Base-by-base conservation (phyloP, 164 flowering plant genomes). In the Annona cherimola region DNA sequence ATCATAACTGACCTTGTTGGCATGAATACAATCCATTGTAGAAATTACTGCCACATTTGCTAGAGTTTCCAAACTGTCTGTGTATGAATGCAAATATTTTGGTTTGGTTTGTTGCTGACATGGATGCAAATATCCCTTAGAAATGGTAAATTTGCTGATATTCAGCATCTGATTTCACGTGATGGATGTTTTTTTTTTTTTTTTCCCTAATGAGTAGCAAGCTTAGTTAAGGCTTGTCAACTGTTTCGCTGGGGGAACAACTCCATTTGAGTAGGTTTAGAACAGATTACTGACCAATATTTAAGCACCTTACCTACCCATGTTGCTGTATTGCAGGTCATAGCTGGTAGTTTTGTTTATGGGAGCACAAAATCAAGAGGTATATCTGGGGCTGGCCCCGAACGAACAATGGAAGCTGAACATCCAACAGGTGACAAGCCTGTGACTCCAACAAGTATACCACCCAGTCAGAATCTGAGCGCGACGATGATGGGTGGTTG, bases 331-430 rank as follows among this genome's bases (percentile, higher is more conserved):
- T 54, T 71, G 59, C 87, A 95, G 99, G 94, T 93, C 67, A 88
- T 93, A 18, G 89, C 83, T 12, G 79, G 83, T 50, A 82, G 85
- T 66, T 82, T 82, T 68, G 61, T 85, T 45, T 81, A 84, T 73
- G 86, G 86, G 1, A 70, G 85, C 68, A 74, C 88, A 26, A 86
- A 86, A 86, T 19, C 74, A 0, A 88, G 83, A 75, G 79, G 64
- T 72, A 85, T 83, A 69, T 72, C 74, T 55, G 77, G 59, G 7
- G 74, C 75, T 40, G 76, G 67, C 41, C 70, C 81, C 5, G 80
- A 79, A 71, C 73, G 68, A 39, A 81, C 75, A 7, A 69, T 72
- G 74, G 78, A 73, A 64, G 73, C 86, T 67, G 81, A 70, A 44
- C 71, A 54, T 43, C 77, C 75, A 61, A 69, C 73, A 5, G 77